These are phyloP conservation scores for Choanephora cucurbitarum DNA, from an alignment of 371 early-diverging fungal genomes.

Conservation along the genomic window DNA sequence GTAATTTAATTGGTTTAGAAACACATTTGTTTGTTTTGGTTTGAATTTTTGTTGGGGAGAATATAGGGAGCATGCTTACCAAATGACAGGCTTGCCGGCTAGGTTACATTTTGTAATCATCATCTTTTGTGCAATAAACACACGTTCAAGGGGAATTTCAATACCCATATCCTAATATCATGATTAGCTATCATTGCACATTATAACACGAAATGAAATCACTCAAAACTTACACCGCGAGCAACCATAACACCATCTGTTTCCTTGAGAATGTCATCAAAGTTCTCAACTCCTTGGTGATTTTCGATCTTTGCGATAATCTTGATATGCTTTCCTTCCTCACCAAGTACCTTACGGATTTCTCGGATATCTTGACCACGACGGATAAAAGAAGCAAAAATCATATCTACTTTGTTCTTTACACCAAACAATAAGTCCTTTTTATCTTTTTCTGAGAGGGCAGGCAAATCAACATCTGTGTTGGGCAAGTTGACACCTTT, in stretches of 20 bases:
- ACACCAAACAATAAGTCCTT: conserved; percentile 91
- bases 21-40: not conserved
- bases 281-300: conserved; percentile 94
- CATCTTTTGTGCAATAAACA: conserved; percentile 96
- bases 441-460: conserved; percentile 94
- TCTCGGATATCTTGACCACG: conserved; percentile 86
- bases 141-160: conserved; percentile 92
- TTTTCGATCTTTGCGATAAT: conserved; percentile 97
- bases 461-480: conserved; percentile 86
- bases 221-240: conserved; percentile 71
- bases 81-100: conserved; percentile 96
- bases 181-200: not conserved
- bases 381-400: conserved; percentile 98
- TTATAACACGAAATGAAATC: not conserved
- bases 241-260: conserved; percentile 99
- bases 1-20: not conserved
- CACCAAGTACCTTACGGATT: conserved; percentile 79
- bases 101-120: conserved; percentile 94
- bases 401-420: conserved; percentile 90
- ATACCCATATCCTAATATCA: conserved; percentile 85
- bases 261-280: conserved; percentile 93
- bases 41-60: not conserved
- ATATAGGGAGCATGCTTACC: conserved; percentile 52
- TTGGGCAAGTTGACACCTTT: conserved; percentile 94
- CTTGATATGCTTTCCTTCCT: conserved; percentile 83